Base-by-base conservation (phyloP, 805 yeast genomes). In the Lipomyces orientalis region DNA sequence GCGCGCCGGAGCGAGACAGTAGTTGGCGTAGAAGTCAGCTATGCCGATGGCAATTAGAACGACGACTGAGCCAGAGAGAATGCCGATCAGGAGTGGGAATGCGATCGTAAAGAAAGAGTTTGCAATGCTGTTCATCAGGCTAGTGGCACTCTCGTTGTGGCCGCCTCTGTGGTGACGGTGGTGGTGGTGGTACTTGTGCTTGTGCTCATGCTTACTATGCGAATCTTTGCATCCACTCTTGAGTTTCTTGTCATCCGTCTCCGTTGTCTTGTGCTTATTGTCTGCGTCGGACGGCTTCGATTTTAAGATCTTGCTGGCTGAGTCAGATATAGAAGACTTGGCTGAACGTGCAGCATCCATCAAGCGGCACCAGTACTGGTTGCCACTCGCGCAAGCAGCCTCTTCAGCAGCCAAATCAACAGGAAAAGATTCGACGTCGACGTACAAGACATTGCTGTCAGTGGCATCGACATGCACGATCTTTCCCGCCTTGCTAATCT, bases 81-180 rank as follows among this genome's bases (percentile, higher is more conserved):
- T 52, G 22, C 72, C 72, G 16, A 69, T 59, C 3, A 67, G 58
- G n/a, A 69, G 52, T 5, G 72, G 72, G 10, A 69, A 16, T 16
- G 69, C 65, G 58, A 62, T 55, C 19, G 62, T 57, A 54, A 68
- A 63, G 2, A 68, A 19, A 2, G 66, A 56, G 54, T 63, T 55
- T 4, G 57, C 57, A 46, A 61, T 25, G 19, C 60, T 35, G 57
- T 67, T 67, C 54, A 61, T 31, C 14, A 64, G 19, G 25, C 64
- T 62, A 1, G 70, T 62, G 14, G 57, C 14, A 56, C 65, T 61
- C 33, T 62, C 70, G 57, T 67, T 67, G 56, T 65, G 65, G n/a
- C 56, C 49, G 16, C 39, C 55, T 9, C 22, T 49, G 39, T 16
- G 25, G 49, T 16, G 49, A 43, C 35, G 31, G 25, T 34, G 31